phyloP scores from a whole-genome alignment of 106 monocot species.

The Dendrobium nobile region DNA sequence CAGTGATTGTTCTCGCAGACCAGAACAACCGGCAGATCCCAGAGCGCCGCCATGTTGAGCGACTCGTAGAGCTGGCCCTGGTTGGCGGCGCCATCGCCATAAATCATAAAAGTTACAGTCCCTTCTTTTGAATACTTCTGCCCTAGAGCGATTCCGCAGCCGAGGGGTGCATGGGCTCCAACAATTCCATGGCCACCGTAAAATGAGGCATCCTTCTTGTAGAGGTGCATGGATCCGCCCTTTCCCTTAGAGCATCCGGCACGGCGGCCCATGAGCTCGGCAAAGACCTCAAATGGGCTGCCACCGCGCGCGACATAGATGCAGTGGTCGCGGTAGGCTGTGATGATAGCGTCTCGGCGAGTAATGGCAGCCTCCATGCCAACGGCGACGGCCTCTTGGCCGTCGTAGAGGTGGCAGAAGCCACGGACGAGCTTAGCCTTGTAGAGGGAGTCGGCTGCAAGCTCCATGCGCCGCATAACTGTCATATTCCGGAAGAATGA shows the following conservation, averaged over 20 bases:
- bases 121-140: conserved; percentile 75
- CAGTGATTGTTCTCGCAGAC: conserved; percentile 82
- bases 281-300: conserved; percentile 42
- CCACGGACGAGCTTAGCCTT: conserved; percentile 72
- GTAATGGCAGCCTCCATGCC: conserved; percentile 88
- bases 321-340: conserved; percentile 84
- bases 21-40: conserved; percentile 63
- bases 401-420: conserved; percentile 54
- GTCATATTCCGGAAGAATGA: conserved; percentile 70
- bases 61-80: conserved; percentile 35
- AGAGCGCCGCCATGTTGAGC: conserved; percentile 71
- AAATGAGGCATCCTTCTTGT: conserved; percentile 56
- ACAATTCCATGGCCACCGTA: conserved; percentile 86
- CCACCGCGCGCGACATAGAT: conserved; percentile 62
- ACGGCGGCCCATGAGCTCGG: conserved; percentile 70
- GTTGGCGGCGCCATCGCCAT: conserved; percentile 21
- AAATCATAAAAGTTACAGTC: conserved; percentile 59
- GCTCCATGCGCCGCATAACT: conserved; percentile 76
- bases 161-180: conserved; percentile 68
- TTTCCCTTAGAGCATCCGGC: conserved; percentile 65
- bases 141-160: conserved; percentile 70
- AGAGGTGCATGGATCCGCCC: conserved; percentile 94
- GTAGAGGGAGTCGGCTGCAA: conserved; percentile 86
- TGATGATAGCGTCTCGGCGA: conserved; percentile 59
- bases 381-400: conserved; percentile 77